A percentile compares a stretch with the other conserved stretches of the same genome.
Conservation (phyloP, 1,139 yeast species). For the Insectozyma bohioensis region DNA sequence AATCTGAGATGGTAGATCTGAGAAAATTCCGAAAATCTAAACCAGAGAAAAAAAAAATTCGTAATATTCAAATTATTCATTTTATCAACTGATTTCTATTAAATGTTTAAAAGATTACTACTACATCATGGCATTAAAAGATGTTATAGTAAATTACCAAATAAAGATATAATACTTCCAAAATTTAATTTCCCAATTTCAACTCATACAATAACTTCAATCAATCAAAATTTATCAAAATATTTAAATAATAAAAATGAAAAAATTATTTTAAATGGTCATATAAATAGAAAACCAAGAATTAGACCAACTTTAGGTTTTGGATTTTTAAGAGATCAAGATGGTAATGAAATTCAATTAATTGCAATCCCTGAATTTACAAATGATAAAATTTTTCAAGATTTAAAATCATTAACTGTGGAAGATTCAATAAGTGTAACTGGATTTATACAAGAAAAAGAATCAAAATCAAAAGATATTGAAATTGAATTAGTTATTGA, state of each 20-base stretch:
- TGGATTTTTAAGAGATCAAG: constrained; percentile 69
- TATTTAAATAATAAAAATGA: constrained; percentile 12
- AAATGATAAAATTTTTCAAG: constrained; percentile 31
- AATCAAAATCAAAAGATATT: constrained; percentile 18
- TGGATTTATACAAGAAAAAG: constrained; percentile 50
- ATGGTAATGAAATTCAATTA: constrained; percentile 69
- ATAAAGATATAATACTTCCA: constrained; percentile 23
- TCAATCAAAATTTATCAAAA: constrained; percentile 16
- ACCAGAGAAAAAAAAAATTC: too few species aligned
- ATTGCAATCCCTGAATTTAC: constrained; percentile 43
- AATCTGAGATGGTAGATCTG: not conserved
- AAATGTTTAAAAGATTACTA: constrained; percentile 6
- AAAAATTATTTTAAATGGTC: constrained; percentile 62
- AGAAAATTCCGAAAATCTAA: not conserved
- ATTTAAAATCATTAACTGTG: constrained; percentile 49
- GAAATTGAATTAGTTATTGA: constrained; percentile 60
- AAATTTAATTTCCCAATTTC: constrained; percentile 42
- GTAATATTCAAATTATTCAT: too few species aligned
- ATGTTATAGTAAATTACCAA: constrained; percentile 20
- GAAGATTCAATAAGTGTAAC: constrained; percentile 79
- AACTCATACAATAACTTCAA: constrained; percentile 27
- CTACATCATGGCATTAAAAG: constrained; percentile 8
- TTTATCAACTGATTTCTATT: too few species aligned
- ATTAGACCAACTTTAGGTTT: constrained; percentile 51
- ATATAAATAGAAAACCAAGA: constrained; percentile 74